phyloP scores from a whole-genome alignment of 2,329 filamentous ascomycete genomes.

The Tolypocladium album region DNA sequence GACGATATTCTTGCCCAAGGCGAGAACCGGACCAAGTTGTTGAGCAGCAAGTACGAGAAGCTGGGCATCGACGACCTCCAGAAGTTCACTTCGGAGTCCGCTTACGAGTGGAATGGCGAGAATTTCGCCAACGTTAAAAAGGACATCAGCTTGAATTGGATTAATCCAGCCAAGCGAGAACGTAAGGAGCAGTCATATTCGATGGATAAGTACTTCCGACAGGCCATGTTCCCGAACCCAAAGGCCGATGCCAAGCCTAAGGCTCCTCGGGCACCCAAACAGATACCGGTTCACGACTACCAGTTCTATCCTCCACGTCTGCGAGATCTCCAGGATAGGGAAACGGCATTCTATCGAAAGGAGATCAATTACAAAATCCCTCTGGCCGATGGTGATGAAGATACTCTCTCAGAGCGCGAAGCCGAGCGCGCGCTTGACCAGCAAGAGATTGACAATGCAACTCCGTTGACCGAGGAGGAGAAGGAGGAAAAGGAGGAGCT shows the following conservation, averaged over 20 bases:
- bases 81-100: constrained; percentile 94
- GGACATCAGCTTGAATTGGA: constrained; percentile 89
- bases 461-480: constrained; percentile 80
- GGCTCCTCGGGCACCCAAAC: constrained; percentile 89
- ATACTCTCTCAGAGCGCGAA: constrained; percentile 75
- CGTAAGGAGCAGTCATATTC: constrained; percentile 97
- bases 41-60: constrained; percentile 93
- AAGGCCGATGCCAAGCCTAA: constrained; percentile 86
- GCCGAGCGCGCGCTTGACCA: constrained; percentile 82
- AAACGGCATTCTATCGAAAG: constrained; percentile 92
- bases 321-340: constrained; percentile 84
- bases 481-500: constrained; percentile 75
- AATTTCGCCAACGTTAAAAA: constrained; percentile 89
- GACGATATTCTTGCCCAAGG: constrained; percentile 79
- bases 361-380: constrained; percentile 94
- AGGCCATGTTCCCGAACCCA: constrained; percentile 71
- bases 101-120: constrained; percentile 98
- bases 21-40: constrained; percentile 76
- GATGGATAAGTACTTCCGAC: constrained; percentile 97
- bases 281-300: constrained; percentile 86
- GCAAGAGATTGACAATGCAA: constrained; percentile 85
- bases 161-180: constrained; percentile 96
- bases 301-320: constrained; percentile 88
- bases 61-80: constrained; percentile 94
- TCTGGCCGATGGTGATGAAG: constrained; percentile 77